Conservation (phyloP, 139 green algal species). For the Picochlorum sp. region DNA sequence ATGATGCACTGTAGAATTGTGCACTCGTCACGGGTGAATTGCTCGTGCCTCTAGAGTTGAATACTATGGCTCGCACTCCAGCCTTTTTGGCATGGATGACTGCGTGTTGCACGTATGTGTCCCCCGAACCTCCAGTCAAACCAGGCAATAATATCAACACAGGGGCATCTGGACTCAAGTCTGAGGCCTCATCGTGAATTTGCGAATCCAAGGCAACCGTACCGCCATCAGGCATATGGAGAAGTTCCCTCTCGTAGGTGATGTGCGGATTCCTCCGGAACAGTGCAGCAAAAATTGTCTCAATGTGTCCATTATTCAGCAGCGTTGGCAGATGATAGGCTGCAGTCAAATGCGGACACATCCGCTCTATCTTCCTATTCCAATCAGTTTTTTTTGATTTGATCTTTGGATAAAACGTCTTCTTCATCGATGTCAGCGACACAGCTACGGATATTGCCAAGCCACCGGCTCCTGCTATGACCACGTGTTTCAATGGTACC, state of each 20-base stretch:
- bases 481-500: neutral
- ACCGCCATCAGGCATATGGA: constrained; percentile 72
- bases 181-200: constrained; percentile 9
- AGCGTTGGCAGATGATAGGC: constrained; percentile 16
- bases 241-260: constrained; percentile 58
- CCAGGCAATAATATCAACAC: constrained; percentile 83
- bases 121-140: constrained; percentile 80
- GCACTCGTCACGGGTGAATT: constrained; percentile 77
- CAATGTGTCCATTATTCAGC: constrained; percentile 55
- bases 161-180: constrained; percentile 34
- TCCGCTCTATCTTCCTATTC: constrained; percentile 18
- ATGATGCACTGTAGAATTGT: constrained; percentile 93
- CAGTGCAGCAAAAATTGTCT: constrained; percentile 85
- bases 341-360: constrained; percentile 22
- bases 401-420: constrained; percentile 7
- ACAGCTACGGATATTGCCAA: neutral
- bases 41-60: constrained; percentile 84
- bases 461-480: neutral
- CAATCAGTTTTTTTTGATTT: constrained; percentile 13
- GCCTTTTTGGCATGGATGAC: constrained; percentile 32
- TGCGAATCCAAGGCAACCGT: constrained; percentile 79
- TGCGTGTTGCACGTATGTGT: constrained; percentile 78
- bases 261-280: constrained; percentile 47
- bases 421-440: neutral
- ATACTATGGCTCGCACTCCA: constrained; percentile 60